Base-by-base conservation (phyloP, 768 basidiomycete species). In the Lactarius vividus region DNA sequence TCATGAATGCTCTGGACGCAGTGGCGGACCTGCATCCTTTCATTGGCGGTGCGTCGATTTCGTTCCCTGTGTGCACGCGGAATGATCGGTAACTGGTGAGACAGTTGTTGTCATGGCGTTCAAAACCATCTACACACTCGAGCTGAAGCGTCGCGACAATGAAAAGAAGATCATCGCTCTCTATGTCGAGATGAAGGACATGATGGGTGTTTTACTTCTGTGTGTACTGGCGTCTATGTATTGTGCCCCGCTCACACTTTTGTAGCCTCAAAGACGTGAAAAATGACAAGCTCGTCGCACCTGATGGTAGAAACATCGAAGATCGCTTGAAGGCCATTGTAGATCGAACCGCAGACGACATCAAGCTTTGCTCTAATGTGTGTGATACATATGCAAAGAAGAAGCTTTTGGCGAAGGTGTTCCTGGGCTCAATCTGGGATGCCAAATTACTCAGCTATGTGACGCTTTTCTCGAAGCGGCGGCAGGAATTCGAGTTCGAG, bases 81-180 rank as follows among this genome's bases (percentile, higher is more conserved):
- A 26, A 1, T 67, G 20, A 61, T 31, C 2, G n/a, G 35, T 35
- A 6, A 61, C 44, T 2, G 23, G 39, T 33, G 8, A 29, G n/a
- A 9, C 18, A 77, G 84, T 82, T 55, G 82, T 79, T 33, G 80
- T 84, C 20, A 70, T 79, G 15, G 83, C 84, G 1, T 85, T 85
- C 72, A 77, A 80, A 40, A 74, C 82, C 0, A 82, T 82, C 6
- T 76, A 83, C 31, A 78, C 79, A 20, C 73, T 85, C 40, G 83
- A 84, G 60, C 61, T 80, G 61, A 81, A 80, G 3, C 75, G 83
- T 28, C 74, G 81, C 28, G 82, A 83, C 31, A 85, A 86, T 61
- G 81, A 85, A 62, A 79, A 77, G 62, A 83, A 82, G 65, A 77
- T 84, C 8, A 64, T 79, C 2, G 73, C 77, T 4, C 74, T 86